Evolutionary conservation across 2,329 filamentous ascomycete species (phyloP).

Genomic region (Chaetomium olivaceum): DNA sequence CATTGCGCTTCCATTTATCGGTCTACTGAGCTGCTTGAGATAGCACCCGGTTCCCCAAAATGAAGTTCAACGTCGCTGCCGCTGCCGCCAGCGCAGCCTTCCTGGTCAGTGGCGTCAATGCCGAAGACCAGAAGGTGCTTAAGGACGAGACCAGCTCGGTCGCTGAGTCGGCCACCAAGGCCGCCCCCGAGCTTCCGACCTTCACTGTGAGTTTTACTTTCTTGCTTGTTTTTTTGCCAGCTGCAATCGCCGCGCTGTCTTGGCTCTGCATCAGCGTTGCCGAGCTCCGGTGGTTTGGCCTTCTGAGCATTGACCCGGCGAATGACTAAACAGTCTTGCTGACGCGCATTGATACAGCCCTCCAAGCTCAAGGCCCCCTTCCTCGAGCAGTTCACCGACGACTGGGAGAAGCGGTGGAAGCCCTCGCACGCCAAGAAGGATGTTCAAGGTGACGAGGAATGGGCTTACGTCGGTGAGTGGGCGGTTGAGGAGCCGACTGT

Average conservation of each 20-base stretch:
- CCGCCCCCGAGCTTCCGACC: conserved; percentile 68
- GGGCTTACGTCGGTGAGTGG: conserved; percentile 98
- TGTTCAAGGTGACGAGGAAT: conserved; percentile 71
- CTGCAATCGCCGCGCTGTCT: too few species aligned
- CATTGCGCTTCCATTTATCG: conserved; percentile 14
- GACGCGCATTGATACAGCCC: conserved; percentile 59
- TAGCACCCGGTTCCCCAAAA: conserved; percentile 48
- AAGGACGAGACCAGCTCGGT: conserved; percentile 49
- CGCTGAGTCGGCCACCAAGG: conserved; percentile 55
- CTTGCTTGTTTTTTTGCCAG: neutral
- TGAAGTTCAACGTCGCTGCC: conserved; percentile 82
- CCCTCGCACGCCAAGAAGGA: conserved; percentile 97
- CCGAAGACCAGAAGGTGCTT: conserved; percentile 64
- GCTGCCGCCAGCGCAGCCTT: conserved; percentile 74
- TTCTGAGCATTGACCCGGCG: neutral
- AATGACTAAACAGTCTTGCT: conserved; percentile 9
- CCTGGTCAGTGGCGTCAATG: conserved; percentile 67
- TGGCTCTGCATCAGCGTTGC: conserved; percentile 5
- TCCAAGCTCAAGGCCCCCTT: conserved; percentile 88
- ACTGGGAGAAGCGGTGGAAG: conserved; percentile 93
- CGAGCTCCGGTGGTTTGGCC: neutral
- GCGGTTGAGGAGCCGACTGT: conserved; percentile 89
- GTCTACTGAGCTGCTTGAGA: conserved; percentile 23
- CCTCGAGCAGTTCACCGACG: conserved; percentile 97
- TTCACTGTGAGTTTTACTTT: conserved; percentile 76